Evolutionary conservation across 2,329 filamentous ascomycete species (phyloP), one percentile per base, ranked within the genome.

Genomic region (Cladosporium halotolerans): DNA sequence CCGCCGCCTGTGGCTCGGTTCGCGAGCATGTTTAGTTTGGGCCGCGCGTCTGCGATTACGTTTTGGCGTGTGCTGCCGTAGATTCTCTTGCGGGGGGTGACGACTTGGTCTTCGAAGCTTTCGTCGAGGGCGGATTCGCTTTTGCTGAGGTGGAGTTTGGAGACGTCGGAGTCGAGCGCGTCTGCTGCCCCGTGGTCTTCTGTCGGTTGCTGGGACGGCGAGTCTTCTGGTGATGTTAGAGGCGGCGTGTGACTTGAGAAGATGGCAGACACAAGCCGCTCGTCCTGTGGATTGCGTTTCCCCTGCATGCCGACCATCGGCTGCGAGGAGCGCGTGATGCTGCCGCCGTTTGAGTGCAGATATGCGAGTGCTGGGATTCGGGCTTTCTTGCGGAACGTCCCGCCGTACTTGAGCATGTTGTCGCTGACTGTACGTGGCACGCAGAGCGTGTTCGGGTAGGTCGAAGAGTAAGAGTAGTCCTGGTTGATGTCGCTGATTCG

Each of bases 261-360:
- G 53, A 95, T 97, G 4, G 93, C 89, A 18, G 88, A 86, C 16
- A 99, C 85, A 4, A 99, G 81, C 63, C 90, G 89, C 72, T 99
- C 93, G 66, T 99, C 93, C 68, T 99, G 93, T 32, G 95, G 88
- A 64, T 91, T 97, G 41, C 92, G 84, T 65, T 95, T 93, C 18
- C 62, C 63, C 57, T 88, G 83, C 19, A 97, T 81, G 11, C 93
- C 93, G 1, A 92, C 87, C 54, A 92, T 77, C 0, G 93, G 93
- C 68, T 99, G 93, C 3, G 92, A 95, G 66, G 90, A 95, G 66
- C 93, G 81, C 2, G 92, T 96, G 59, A 99, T 96, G 19, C 91
- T 93, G 70, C 93, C 97, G 68, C 95, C 96, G 68, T 97, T 99
- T 63, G 96, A 79, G 69, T 99, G 93, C n/a, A 96, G 82, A 70